Evolutionary conservation across 2,329 filamentous ascomycete species (phyloP).

Genomic region (Endoconidiophora polonica): DNA sequence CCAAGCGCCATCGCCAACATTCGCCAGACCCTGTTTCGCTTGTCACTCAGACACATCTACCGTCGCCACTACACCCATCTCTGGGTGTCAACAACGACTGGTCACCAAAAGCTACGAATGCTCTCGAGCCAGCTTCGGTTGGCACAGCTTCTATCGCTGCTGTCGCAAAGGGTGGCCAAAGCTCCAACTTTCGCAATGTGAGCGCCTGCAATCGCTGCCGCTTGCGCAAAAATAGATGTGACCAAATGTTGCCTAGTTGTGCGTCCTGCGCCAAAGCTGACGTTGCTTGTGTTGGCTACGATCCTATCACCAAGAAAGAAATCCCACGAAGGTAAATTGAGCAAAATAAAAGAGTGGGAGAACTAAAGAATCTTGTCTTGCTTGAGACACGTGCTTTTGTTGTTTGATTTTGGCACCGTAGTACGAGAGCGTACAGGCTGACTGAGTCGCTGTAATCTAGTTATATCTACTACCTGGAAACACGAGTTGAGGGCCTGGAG

Average conservation of each 20-base stretch:
- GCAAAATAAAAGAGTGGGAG: too few relatives aligned
- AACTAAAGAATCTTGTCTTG: not conserved
- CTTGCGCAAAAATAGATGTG: constrained; percentile 83
- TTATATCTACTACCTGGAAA: constrained; percentile 92
- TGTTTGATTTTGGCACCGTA: not conserved
- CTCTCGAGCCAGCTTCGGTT: not conserved
- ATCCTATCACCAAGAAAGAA: constrained; percentile 90
- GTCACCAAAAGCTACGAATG: not conserved
- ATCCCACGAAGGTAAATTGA: constrained; percentile 75
- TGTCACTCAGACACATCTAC: not conserved
- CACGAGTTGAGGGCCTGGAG: constrained; percentile 70
- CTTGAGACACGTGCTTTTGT: not conserved
- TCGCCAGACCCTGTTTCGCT: constrained; percentile 26
- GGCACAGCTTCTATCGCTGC: constrained; percentile 18
- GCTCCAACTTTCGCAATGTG: constrained; percentile 65
- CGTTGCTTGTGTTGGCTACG: constrained; percentile 84
- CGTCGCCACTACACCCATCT: not conserved
- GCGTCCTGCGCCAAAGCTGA: constrained; percentile 84
- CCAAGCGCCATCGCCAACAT: constrained; percentile 40
- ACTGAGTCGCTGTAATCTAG: constrained; percentile 23
- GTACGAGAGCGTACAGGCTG: not conserved
- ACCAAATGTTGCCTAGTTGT: constrained; percentile 82
- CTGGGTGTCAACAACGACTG: too few relatives aligned
- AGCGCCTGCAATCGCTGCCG: constrained; percentile 90
- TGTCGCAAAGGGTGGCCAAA: constrained; percentile 34